phyloP scores from a whole-genome alignment of 1,284 basidiomycete species.

The Schizophyllum commune region DNA sequence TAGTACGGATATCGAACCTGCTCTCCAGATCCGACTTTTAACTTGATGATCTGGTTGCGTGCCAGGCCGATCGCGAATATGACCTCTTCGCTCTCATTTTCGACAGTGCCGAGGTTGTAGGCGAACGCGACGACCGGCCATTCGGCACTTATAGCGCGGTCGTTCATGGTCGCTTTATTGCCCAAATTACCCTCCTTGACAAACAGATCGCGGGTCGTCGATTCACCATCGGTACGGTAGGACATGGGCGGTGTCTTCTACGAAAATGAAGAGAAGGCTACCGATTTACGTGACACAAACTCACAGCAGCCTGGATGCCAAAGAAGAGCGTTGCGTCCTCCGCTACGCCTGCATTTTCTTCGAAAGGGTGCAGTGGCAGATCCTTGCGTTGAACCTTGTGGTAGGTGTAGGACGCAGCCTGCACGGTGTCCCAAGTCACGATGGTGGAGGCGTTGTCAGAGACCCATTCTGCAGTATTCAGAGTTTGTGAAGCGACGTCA shows the following conservation, averaged over 20 bases:
- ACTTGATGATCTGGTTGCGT: conserved; percentile 47
- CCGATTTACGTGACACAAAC: conserved; percentile 12
- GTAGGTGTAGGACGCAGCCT: conserved; percentile 16
- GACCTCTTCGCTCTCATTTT: conserved; percentile 22
- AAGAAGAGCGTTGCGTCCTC: conserved; percentile 30
- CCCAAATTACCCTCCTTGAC: conserved; percentile 24
- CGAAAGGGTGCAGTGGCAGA: conserved; percentile 17
- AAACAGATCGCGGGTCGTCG: conserved; percentile 18
- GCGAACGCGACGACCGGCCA: conserved; percentile 6
- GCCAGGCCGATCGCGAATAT: conserved; percentile 51
- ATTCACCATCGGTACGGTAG: conserved; percentile 27
- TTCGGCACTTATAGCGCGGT: conserved; percentile 18
- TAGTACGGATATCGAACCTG: conserved; percentile 31
- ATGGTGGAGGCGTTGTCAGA: conserved; percentile 21
- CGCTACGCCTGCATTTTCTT: conserved; percentile 28
- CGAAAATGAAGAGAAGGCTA: background rate
- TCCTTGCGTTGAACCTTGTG: conserved; percentile 20
- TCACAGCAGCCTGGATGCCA: conserved; percentile 16
- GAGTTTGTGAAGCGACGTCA: background rate
- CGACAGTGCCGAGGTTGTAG: conserved; percentile 16
- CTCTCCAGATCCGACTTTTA: conserved; percentile 31
- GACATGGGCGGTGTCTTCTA: conserved; percentile 14
- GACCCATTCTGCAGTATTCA: conserved; percentile 24
- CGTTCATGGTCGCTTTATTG: conserved; percentile 24
- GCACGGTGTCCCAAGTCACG: conserved; percentile 23